phyloP scores from a whole-genome alignment of 2,329 filamentous ascomycete species.

The Thielaviopsis musarum region DNA sequence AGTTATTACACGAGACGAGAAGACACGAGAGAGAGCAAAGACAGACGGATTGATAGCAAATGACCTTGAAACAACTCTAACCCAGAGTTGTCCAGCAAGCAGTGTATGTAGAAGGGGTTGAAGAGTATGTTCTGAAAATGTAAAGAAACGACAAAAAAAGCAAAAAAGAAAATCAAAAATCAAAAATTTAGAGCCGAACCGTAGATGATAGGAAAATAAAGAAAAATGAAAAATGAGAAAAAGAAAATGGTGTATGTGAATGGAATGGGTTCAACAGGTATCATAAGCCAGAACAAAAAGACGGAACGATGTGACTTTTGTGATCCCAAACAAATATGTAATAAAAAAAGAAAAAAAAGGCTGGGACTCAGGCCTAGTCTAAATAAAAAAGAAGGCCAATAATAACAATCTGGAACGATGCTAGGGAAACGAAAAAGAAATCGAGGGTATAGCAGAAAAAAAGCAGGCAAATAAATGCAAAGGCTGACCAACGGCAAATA shows the following conservation, averaged over 20 bases:
- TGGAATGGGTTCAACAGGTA: conserved; percentile 13
- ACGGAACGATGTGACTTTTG: conserved; percentile 16
- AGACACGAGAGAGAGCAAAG: conserved; percentile 13
- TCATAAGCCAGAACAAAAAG: conserved; percentile 13
- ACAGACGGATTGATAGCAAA: neutral
- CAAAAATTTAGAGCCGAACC: conserved; percentile 12
- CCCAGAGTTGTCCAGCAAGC: neutral
- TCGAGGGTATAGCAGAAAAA: neutral
- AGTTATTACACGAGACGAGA: neutral
- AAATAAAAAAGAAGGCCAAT: neutral
- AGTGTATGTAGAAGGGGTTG: neutral
- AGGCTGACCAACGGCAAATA: neutral
- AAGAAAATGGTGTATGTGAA: conserved; percentile 23
- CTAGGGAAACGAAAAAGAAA: neutral
- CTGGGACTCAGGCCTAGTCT: neutral
- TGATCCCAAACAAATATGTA: neutral
- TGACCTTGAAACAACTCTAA: neutral
- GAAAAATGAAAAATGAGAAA: conserved; percentile 12
- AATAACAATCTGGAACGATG: conserved; percentile 3
- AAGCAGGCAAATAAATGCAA: neutral
- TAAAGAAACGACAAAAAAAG: neutral
- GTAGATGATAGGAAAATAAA: conserved; percentile 14
- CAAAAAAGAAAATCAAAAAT: conserved; percentile 3
- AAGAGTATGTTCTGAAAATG: neutral
- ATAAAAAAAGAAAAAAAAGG: neutral